Conservation (phyloP, 192 early-diverging fungal genomes). For the Backusella tuberculispora region DNA sequence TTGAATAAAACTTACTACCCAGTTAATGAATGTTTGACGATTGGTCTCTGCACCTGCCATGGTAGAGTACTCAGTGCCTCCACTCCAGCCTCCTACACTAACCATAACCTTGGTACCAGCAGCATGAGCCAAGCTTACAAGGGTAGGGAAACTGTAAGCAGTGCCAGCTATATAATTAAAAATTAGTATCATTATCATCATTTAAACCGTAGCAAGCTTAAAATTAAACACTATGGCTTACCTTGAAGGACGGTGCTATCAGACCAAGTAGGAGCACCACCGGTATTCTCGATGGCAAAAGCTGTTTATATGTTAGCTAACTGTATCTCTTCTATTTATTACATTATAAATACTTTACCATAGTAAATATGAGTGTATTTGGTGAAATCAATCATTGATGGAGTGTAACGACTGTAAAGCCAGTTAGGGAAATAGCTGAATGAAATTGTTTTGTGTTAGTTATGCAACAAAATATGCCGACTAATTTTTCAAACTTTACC, state of each 20-base stretch:
- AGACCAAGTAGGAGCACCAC: constrained; percentile 29
- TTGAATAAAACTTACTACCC: constrained; percentile 52
- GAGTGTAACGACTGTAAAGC: constrained; percentile 27
- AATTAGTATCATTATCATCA: neutral
- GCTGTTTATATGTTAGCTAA: neutral
- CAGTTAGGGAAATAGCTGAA: constrained; percentile 32
- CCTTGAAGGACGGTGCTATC: constrained; percentile 27
- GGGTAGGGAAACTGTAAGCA: constrained; percentile 7
- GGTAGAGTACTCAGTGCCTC: constrained; percentile 58
- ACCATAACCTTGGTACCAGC: constrained; percentile 42
- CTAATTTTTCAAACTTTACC: neutral
- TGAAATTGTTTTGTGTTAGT: neutral
- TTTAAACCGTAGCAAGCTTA: neutral
- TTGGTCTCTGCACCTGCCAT: constrained; percentile 45
- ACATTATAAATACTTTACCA: constrained; percentile 5
- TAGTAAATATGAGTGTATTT: constrained; percentile 41
- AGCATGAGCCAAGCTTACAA: constrained; percentile 5
- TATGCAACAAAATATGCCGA: too few species aligned
- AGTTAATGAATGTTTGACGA: constrained; percentile 50
- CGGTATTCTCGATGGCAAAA: constrained; percentile 25
- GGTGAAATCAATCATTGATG: constrained; percentile 25
- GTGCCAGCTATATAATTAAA: neutral
- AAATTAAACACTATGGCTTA: neutral
- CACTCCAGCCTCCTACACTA: constrained; percentile 70
- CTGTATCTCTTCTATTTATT: neutral